Conservation (phyloP, 2,329 filamentous ascomycete genomes). For the Alternaria brassicicola region DNA sequence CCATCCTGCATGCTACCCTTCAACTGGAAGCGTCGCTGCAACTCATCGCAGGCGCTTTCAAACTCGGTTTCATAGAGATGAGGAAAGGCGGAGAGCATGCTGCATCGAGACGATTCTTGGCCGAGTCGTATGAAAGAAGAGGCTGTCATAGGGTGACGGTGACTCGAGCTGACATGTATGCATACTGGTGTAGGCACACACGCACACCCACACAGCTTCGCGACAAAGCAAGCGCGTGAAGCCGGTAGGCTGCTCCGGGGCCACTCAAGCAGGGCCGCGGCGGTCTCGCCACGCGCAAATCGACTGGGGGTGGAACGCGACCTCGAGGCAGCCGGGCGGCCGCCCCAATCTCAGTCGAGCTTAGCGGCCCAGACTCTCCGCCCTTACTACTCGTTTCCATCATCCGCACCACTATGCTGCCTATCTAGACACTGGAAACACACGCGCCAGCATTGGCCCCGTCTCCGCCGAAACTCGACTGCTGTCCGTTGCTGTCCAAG, state of each 20-base stretch:
- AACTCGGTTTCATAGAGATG: conserved; percentile 39
- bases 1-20: conserved; percentile 22
- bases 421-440: conserved; percentile 23
- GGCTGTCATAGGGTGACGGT: background rate
- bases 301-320: background rate
- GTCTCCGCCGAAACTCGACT: conserved; percentile 23
- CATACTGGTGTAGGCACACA: too few relatives aligned
- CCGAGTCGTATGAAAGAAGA: background rate
- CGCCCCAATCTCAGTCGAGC: conserved; percentile 6
- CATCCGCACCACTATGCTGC: conserved; percentile 28
- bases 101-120: background rate
- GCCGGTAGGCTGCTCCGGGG: background rate
- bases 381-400: conserved; percentile 17
- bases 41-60: conserved; percentile 27
- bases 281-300: background rate
- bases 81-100: conserved; percentile 33
- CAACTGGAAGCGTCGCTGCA: conserved; percentile 25
- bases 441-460: conserved; percentile 29
- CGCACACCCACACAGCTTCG: background rate
- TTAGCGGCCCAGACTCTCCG: conserved; percentile 26
- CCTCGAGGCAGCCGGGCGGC: conserved; percentile 25
- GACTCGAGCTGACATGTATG: background rate
- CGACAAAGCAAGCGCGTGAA: background rate
- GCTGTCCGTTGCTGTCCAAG: conserved; percentile 11
- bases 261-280: background rate